A percentile compares a stretch with the other conserved stretches of the same genome.
These are phyloP conservation scores for Axilococcus clingmanii DNA, from an alignment of 139 green algal genomes.

Conservation along the genomic window DNA sequence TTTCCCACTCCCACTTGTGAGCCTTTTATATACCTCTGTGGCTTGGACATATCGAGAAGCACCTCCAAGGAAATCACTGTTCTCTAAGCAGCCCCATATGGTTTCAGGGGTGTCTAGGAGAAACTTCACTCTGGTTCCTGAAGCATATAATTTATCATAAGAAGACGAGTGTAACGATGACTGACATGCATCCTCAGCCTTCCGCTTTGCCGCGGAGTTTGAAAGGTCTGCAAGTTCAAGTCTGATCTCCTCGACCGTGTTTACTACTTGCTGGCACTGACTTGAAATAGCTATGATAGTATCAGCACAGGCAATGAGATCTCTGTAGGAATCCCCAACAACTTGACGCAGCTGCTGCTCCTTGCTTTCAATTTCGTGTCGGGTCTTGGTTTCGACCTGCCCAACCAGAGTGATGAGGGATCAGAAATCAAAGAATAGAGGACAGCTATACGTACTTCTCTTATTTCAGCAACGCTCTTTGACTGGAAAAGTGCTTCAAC, in stretches of 20 bases:
- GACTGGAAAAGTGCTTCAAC: too few relatives aligned
- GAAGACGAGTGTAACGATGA: too few relatives aligned
- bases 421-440: too few relatives aligned
- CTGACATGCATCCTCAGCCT: neutral
- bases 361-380: constrained; percentile 82
- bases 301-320: constrained; percentile 89
- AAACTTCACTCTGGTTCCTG: constrained; percentile 86
- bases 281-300: constrained; percentile 72
- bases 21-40: constrained; percentile 46
- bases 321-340: constrained; percentile 84
- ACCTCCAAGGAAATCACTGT: constrained; percentile 60
- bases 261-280: constrained; percentile 46
- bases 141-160: constrained; percentile 40
- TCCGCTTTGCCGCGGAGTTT: neutral
- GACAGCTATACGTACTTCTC: constrained; percentile 54
- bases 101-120: constrained; percentile 92
- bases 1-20: constrained; percentile 4
- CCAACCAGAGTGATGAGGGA: neutral
- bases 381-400: constrained; percentile 67
- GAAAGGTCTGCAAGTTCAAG: constrained; percentile 3
- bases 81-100: constrained; percentile 91
- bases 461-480: constrained; percentile 69
- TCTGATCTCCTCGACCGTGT: constrained; percentile 50
- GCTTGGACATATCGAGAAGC: constrained; percentile 67
- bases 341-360: constrained; percentile 74